Conservation (phyloP, 805 yeast species). For the Starmerella stellata region DNA sequence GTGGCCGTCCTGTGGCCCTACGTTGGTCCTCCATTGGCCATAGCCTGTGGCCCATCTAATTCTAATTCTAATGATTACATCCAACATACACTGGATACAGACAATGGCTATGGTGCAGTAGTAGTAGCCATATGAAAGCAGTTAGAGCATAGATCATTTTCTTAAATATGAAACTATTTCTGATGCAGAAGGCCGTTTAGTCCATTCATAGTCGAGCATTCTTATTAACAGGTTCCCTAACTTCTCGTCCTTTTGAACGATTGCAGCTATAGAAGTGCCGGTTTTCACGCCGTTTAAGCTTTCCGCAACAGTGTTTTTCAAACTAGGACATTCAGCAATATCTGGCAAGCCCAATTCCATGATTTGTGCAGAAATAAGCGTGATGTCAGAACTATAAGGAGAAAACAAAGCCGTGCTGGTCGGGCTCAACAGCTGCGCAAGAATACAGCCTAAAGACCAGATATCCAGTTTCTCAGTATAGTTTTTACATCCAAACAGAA, state of each 20-base stretch:
- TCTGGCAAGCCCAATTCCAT: constrained; percentile 40
- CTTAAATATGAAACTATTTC: too few species aligned
- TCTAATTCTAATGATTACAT: too few species aligned
- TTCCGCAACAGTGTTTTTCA: constrained; percentile 8
- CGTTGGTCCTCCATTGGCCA: too few species aligned
- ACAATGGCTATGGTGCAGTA: too few species aligned
- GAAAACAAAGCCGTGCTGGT: constrained; percentile 27
- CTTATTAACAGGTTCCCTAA: constrained; percentile 1
- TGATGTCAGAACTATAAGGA: constrained; percentile 36
- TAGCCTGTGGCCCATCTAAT: too few species aligned
- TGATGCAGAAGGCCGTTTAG: constrained; percentile 7
- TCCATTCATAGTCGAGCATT: constrained; percentile 8
- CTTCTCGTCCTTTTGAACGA: background rate
- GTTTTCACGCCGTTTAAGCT: constrained; percentile 1
- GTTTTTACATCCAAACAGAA: constrained; percentile 39
- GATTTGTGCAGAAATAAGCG: constrained; percentile 38
- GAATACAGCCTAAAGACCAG: constrained; percentile 53
- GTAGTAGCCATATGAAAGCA: too few species aligned
- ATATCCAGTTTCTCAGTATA: constrained; percentile 45
- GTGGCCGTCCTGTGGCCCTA: too few species aligned
- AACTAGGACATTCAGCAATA: constrained; percentile 13
- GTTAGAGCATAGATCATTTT: too few species aligned
- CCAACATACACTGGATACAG: too few species aligned
- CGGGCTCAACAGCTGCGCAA: constrained; percentile 34
- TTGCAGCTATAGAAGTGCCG: background rate